Base-by-base conservation (phyloP, 495 filamentous ascomycete genomes). In the Pyrenula aspistea region DNA sequence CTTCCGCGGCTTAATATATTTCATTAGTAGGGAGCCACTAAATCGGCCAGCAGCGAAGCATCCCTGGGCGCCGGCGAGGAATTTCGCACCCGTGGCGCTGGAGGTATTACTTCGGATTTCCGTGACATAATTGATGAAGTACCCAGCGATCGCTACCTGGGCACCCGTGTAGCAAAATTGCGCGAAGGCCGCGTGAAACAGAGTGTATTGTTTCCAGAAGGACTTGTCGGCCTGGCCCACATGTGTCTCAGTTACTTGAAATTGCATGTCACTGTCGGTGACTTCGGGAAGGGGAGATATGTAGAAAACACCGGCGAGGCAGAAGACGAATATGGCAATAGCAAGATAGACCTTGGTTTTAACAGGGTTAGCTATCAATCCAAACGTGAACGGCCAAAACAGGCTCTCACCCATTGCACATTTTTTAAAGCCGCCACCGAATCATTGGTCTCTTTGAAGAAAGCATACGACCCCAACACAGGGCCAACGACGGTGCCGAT, bases 381-480 rank as follows among this genome's bases (percentile, higher is more conserved):
- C n/a, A n/a, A n/a, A n/a, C n/a, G n/a, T n/a, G n/a, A n/a, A n/a
- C n/a, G n/a, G n/a, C n/a, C n/a, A n/a, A n/a, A n/a, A n/a, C n/a
- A n/a, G n/a, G n/a, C n/a, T n/a, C n/a, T n/a, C n/a, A n/a, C 70
- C 86, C 87, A 89, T 65, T 91, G 87, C 21, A 91, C 86, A 24
- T 72, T 74, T 61, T 74, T 68, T 2, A 82, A 65, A 4, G 71
- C 69, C 0, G 66, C 24, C 1, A 69, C 69, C 53, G 84, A 77
- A 52, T 86, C 75, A 12, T 63, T 66, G 20, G 67, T 73, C 15
- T 69, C 62, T 4, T 66, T 70, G 66, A 89, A 90, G 68, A 88
- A 85, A 21, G 82, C 84, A 55, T 81, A 83, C 12, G 84, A 79
- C 2, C 82, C 86, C 12, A 91, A 71, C 0, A 87, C 70, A 1